Base-by-base conservation (phyloP, 2,329 filamentous ascomycete species). In the Paecilomyces variotii region DNA sequence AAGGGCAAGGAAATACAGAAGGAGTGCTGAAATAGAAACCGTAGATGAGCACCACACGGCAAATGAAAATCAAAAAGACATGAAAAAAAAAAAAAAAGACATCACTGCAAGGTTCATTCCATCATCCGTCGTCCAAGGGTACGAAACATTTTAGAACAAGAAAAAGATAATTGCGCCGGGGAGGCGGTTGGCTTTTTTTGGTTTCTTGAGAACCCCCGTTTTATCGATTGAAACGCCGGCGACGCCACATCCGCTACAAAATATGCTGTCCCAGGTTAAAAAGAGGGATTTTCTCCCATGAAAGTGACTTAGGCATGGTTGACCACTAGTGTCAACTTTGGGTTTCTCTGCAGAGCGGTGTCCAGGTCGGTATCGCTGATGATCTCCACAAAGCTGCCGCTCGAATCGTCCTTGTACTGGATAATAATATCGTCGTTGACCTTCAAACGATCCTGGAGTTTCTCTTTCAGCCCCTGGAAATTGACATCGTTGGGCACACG, bases 391-490 rank as follows among this genome's bases (percentile, higher is more conserved):
- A 88, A 89, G 62, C 89, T 84, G 27, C 87, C 88, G 3, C 87
- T 88, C 32, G 83, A 79, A 72, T 97, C 92, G 64, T 97, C 92
- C 72, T 90, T 88, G 78, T 96, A 97, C 65, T 87, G 90, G 26
- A 97, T 82, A 61, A 88, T 81, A 28, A 97, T 82, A 25, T 88
- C 83, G n/a, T 90, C 86, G 9, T 84, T 80, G 55, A 96, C 82
- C 77, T 91, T 91, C 63, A 96, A 82, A 52, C 94, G 84, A 66
- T 97, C 91, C 55, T 85, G 83, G 60, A 97, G 86, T 75, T 94
- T 96, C 64, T 91, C 87, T 66, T 88, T 87, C 7, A 99, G 81
- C 61, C 91, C 88, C 56, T 84, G 80, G 73, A 87, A 94, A 57
- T 83, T 83, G 67, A 95, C 91, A 57, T 95, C 89, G 1, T 83